Evolutionary conservation across 805 yeast species (phyloP).

Genomic region (Citeromyces nyonsensis): DNA sequence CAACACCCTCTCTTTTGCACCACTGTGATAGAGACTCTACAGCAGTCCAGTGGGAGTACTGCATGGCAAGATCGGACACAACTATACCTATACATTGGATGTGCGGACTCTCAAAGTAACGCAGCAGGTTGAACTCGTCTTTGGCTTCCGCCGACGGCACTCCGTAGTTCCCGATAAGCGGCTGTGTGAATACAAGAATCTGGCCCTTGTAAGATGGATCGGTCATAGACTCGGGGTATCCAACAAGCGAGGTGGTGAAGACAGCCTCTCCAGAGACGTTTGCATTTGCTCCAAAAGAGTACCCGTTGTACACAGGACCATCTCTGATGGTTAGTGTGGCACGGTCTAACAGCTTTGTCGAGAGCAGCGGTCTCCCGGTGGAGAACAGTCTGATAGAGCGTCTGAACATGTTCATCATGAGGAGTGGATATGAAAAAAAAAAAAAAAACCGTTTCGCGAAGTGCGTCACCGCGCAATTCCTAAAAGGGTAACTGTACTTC

Average conservation of each 20-base stretch:
- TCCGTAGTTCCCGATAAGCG: constrained; percentile 95
- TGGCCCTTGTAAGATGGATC: constrained; percentile 98
- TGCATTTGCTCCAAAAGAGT: constrained; percentile 89
- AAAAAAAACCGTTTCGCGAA: constrained; percentile 1
- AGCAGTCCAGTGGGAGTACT: constrained; percentile 99
- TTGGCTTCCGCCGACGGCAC: constrained; percentile 76
- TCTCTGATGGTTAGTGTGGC: constrained; percentile 85
- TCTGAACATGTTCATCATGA: constrained; percentile 3
- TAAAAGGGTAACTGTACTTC: too few relatives aligned
- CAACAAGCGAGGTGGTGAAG: constrained; percentile 93
- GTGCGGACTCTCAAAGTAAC: constrained; percentile 82
- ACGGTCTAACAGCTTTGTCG: constrained; percentile 35
- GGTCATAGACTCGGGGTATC: constrained; percentile 97
- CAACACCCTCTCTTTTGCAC: constrained; percentile 94
- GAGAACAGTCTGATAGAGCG: constrained; percentile 1
- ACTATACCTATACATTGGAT: constrained; percentile 94
- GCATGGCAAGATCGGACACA: constrained; percentile 88
- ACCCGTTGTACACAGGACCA: constrained; percentile 88
- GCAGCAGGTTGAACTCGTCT: constrained; percentile 75
- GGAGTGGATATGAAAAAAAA: constrained; percentile 5
- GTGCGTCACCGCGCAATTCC: too few relatives aligned
- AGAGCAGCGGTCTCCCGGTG: constrained; percentile 5
- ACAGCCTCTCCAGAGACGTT: constrained; percentile 95
- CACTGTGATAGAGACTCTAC: constrained; percentile 89
- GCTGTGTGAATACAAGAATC: constrained; percentile 92